Evolutionary conservation across 75 land plant species (phyloP), one percentile per base, ranked within the genome.

Genomic region (Picea glauca): DNA sequence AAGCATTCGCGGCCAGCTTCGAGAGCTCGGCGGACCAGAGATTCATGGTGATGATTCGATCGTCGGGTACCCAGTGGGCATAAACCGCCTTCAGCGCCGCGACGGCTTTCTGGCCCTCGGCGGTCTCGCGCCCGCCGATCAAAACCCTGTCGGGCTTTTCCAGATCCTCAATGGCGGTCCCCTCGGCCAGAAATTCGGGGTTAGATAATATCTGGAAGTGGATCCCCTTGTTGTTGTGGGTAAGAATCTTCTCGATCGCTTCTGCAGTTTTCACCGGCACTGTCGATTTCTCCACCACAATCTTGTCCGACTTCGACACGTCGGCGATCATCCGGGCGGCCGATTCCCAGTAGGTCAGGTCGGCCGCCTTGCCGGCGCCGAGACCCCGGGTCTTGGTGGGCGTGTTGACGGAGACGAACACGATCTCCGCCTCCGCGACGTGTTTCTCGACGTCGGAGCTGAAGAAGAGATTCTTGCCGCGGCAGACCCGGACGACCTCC

Each of bases 1-100:
- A 85, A 17, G 96, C 96, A 77, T 94, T 94, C 18, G 96, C 96
- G 18, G 95, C 96, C 46, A 94, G 93, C 93, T 94, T 94, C 15
- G 96, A 94, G 21, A 94, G 93, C 93, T 94, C 96, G 0, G 96
- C 96, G 72, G 95, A 93, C 96, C 96, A 94, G 4, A 94, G 81
- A 66, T 94, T 94, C 68, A 87, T 94, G 80, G 91, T 87, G 23
- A 94, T n/a, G 60, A 94, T 94, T 50, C 91, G 77, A 40, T 94
- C 96, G 63, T 85, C 91, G 2, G 96, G 91, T 2, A 94, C 91
- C 96, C 96, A 94, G 61, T 89, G 87, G 5, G 96, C 96, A 79
- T 94, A 94, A 66, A 94, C 95, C 50, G 77, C 87, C 80, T 88
- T 90, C 72, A 94, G 78, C 26, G 91, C 88, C 75, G 83, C 73